Conservation (phyloP, 768 basidiomycete species). For the Phaeotremella skinneri region DNA sequence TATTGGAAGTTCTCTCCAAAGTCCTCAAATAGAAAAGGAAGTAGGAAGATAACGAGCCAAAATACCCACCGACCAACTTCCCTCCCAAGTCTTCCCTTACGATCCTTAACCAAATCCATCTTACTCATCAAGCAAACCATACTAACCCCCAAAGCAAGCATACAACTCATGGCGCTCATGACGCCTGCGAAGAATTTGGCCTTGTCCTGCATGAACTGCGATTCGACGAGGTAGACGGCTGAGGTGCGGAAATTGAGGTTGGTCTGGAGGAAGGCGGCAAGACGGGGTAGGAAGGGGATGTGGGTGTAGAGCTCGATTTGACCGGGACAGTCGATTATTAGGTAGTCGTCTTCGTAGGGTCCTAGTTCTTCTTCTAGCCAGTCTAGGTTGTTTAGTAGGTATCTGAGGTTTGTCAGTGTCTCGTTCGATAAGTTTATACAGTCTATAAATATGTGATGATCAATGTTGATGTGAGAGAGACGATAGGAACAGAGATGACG, state of each 20-base stretch:
- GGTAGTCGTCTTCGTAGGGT: constrained; percentile 91
- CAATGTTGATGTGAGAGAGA: background rate
- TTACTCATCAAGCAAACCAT: constrained; percentile 99
- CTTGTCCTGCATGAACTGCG: constrained; percentile 99
- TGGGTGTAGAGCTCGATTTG: constrained; percentile 99
- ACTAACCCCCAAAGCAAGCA: constrained; percentile 95
- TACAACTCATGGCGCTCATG: constrained; percentile 95
- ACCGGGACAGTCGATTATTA: constrained; percentile 54
- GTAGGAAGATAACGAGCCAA: background rate
- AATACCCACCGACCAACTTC: constrained; percentile 74
- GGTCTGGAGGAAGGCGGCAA: constrained; percentile 66
- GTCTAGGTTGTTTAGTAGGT: constrained; percentile 93
- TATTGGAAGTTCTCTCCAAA: no score
- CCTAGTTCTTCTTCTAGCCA: constrained; percentile 97
- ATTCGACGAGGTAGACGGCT: constrained; percentile 89
- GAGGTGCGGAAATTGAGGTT: constrained; percentile 78
- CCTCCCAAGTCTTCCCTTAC: constrained; percentile 59
- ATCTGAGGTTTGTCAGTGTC: constrained; percentile 62
- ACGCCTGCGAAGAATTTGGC: constrained; percentile 99
- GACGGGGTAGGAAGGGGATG: constrained; percentile 88
- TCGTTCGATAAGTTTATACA: background rate
- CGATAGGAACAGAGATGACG: background rate
- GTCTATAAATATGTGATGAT: constrained; percentile 51
- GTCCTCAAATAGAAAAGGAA: background rate
- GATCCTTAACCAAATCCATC: constrained; percentile 84